Conservation (phyloP, 805 yeast genomes). For the Cephaloascus albidus region DNA sequence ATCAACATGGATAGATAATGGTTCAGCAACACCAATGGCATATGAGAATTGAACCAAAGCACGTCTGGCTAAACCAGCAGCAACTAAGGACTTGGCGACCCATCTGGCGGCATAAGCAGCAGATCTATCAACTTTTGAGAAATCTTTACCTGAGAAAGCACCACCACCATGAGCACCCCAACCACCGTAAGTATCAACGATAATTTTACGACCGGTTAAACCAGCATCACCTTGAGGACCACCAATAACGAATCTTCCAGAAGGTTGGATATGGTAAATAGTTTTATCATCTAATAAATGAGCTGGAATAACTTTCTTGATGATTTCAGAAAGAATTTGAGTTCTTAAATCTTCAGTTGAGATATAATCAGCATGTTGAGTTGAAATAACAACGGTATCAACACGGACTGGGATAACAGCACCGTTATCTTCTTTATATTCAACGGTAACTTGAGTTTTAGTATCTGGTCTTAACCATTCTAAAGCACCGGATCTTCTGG, state of each 20-base stretch:
- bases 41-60: constrained; percentile 97
- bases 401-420: constrained; percentile 94
- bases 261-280: constrained; percentile 96
- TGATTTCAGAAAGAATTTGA: constrained; percentile 68
- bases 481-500: constrained; percentile 92
- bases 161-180: constrained; percentile 99
- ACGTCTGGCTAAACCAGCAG: constrained; percentile 93
- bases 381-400: constrained; percentile 94
- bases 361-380: constrained; percentile 96
- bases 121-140: constrained; percentile 98
- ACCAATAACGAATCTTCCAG: constrained; percentile 99
- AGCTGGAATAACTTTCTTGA: constrained; percentile 89
- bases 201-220: constrained; percentile 98
- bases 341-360: constrained; percentile 86
- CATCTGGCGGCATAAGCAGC: constrained; percentile 99
- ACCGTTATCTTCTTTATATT: constrained; percentile 89
- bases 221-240: constrained; percentile 99
- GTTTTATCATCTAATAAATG: constrained; percentile 90
- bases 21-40: constrained; percentile 99
- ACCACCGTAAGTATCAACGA: constrained; percentile 99
- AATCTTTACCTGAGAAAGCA: constrained; percentile 99
- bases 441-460: constrained; percentile 98
- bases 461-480: constrained; percentile 99
- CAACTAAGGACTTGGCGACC: constrained; percentile 97
- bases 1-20: constrained; percentile 94